Base-by-base conservation (phyloP, 192 early-diverging fungal species). In the Umbelopsis vinacea region DNA sequence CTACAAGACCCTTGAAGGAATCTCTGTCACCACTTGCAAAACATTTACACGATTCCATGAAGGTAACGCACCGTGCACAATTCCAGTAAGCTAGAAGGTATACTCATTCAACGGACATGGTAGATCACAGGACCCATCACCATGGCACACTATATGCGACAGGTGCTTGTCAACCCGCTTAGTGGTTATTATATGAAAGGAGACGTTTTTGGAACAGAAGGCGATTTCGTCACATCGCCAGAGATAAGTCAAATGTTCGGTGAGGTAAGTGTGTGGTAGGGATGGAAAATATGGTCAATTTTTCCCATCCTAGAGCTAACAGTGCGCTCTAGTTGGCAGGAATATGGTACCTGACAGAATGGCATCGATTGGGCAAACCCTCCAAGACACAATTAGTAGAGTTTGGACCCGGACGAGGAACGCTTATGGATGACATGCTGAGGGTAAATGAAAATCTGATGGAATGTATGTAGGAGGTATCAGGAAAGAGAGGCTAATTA, bases 171-270 rank as follows among this genome's bases (percentile, higher is more conserved):
- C 50, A 94, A 96, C 75, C 95, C 96, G 4, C 19, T 92, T 3
- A 92, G 91, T 38, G 97, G 97, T 10, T 99, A 99, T 80, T 99
- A 99, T 80, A 97, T 93, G 85, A 84, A 88, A 55, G 89, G 91
- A 1, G 93, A 97, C 74, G 93, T 96, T 11, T 94, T 99, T 85
- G 97, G 97, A 19, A 72, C 75, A 12, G 67, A 92, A 67, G 96
- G 96, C 15, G 97, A 99, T 73, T 99, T 99, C 83, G 90, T 91
- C 19, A 99, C 97, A 6, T 95, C 94, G 10, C 97, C 97, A 4
- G 97, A 99, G 79, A 96, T 99, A 76, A 93, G 90, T 76, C 96
- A 99, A 83, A 93, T 97, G 89, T 99, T 97, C 91, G 96, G 97
- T 38, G 97, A 97, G 80, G 91, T 92, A 79, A 48, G 54, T 21